Conservation (phyloP, 2,329 filamentous ascomycete species). For the Colletotrichum coccodes region DNA sequence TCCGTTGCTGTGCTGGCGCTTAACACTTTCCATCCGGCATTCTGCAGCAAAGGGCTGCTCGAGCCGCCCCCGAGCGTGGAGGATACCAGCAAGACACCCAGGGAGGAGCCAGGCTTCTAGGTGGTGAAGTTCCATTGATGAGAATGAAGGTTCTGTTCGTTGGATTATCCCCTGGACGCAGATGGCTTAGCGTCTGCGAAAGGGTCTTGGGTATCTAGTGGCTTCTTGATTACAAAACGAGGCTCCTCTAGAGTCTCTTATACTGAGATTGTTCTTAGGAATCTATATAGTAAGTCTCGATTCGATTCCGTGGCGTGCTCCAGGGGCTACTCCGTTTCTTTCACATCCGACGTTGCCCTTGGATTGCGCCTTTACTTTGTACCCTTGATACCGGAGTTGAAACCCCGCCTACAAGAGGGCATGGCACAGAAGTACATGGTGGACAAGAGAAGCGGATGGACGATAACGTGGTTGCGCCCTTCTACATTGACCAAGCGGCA, state of each 20-base stretch:
- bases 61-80: constrained; percentile 27
- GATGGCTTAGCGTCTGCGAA: background rate
- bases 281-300: no score
- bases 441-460: no score
- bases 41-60: constrained; percentile 42
- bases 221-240: no score
- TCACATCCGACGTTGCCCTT: no score
- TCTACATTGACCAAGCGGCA: background rate
- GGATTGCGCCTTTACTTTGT: no score
- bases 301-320: no score
- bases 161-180: background rate
- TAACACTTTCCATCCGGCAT: constrained; percentile 55
- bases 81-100: background rate
- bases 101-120: background rate
- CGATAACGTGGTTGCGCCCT: background rate
- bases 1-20: constrained; percentile 55
- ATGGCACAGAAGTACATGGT: background rate
- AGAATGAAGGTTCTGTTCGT: background rate
- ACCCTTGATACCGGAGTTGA: background rate
- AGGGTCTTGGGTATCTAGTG: no score
- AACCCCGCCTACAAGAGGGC: no score
- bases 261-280: no score
- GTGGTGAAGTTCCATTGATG: constrained; percentile 24
- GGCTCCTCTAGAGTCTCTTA: no score
- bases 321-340: no score